phyloP scores from a whole-genome alignment of 306 rosid species.

The Rosa chinensis region DNA sequence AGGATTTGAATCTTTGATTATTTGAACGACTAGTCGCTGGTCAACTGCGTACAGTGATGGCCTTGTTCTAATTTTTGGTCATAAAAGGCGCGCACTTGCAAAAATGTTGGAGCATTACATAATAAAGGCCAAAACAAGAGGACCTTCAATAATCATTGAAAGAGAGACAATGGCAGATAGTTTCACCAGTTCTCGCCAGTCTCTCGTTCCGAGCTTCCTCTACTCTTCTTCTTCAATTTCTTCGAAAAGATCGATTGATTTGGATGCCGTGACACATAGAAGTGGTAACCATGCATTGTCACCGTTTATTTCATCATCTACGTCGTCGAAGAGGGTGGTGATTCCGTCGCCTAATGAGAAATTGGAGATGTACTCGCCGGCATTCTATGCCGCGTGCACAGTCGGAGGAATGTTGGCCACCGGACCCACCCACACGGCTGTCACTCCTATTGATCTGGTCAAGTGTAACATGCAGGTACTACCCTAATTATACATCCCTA shows the following conservation, averaged over 20 bases:
- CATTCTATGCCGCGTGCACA: constrained; percentile 56
- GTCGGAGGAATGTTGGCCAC: constrained; percentile 54
- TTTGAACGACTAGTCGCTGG: not conserved
- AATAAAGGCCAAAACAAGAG: not conserved
- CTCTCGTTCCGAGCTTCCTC: constrained; percentile 59
- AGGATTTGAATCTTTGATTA: not conserved
- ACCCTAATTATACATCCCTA: not conserved
- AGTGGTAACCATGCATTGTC: not conserved
- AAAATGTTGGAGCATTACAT: not conserved
- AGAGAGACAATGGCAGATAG: constrained; percentile 8
- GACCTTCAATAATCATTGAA: not conserved
- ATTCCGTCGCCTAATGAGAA: constrained; percentile 56
- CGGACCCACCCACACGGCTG: constrained; percentile 66
- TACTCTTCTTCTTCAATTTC: constrained; percentile 36
- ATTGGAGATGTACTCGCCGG: constrained; percentile 57
- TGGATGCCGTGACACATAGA: constrained; percentile 14
- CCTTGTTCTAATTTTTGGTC: not conserved
- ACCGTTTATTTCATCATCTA: constrained; percentile 9
- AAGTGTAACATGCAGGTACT: constrained; percentile 91
- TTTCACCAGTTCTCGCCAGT: constrained; percentile 23
- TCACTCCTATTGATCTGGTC: constrained; percentile 79
- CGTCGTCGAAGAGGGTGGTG: constrained; percentile 22
- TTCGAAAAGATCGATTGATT: constrained; percentile 26
- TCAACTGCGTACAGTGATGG: not conserved
- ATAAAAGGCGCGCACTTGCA: not conserved